Percentiles rank a stretch among this genome's conserved stretches.
phyloP scores from a whole-genome alignment of 1,139 yeast species.

The Yamadazyma songkhlaensis region DNA sequence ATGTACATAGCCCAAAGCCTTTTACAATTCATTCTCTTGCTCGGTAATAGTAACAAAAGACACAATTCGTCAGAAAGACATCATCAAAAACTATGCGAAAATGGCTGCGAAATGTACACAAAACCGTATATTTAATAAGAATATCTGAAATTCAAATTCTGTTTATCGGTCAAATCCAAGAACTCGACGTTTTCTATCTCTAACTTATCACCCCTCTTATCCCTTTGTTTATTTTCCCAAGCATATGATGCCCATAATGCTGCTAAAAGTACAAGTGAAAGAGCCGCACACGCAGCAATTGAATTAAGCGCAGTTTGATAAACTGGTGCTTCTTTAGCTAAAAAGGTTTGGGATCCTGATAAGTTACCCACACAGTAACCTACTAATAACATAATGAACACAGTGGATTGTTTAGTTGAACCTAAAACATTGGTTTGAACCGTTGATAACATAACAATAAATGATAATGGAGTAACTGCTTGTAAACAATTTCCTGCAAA shows the following conservation, averaged over 20 bases:
- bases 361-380: slow-evolving; percentile 69
- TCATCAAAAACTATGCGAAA: too few species aligned
- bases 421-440: slow-evolving; percentile 66
- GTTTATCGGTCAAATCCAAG: slow-evolving; percentile 63
- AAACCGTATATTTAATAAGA: slow-evolving; percentile 1
- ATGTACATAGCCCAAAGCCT: too few species aligned
- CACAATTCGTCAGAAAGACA: too few species aligned
- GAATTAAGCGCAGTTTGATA: slow-evolving; percentile 46
- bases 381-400: slow-evolving; percentile 57
- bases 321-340: slow-evolving; percentile 49
- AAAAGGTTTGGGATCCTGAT: slow-evolving; percentile 69
- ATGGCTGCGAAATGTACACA: too few species aligned
- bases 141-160: slow-evolving; percentile 33
- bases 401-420: slow-evolving; percentile 61
- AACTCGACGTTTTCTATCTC: slow-evolving; percentile 47
- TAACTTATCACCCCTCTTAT: slow-evolving; percentile 16
- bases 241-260: slow-evolving; percentile 28
- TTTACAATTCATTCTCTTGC: too few species aligned
- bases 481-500: slow-evolving; percentile 41
- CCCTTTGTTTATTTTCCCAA: slow-evolving; percentile 26
- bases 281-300: slow-evolving; percentile 30
- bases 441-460: slow-evolving; percentile 46
- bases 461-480: slow-evolving; percentile 34
- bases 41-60: too few species aligned
- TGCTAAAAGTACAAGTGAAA: slow-evolving; percentile 20